phyloP scores from a whole-genome alignment of 495 filamentous ascomycete genomes.

The Penicillium verhagenii region DNA sequence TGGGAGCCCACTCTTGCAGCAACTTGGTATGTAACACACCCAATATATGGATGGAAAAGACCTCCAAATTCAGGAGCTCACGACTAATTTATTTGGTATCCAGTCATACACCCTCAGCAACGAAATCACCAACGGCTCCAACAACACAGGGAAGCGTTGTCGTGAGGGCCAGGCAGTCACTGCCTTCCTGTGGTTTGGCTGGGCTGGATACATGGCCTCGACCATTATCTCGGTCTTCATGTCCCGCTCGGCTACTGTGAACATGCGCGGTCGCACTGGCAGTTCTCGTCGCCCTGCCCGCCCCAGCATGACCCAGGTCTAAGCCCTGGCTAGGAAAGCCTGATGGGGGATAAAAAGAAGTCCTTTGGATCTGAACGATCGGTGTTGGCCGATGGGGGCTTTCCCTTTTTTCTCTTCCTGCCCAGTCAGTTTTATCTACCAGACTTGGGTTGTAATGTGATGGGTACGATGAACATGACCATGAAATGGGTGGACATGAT shows the following conservation, averaged over 20 bases:
- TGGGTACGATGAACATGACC: not conserved
- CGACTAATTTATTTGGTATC: not conserved
- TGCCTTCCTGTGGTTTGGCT: constrained; percentile 74
- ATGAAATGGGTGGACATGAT: not conserved
- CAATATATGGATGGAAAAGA: not conserved
- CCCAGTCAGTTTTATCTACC: not conserved
- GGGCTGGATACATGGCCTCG: constrained; percentile 57
- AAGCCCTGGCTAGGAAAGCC: constrained; percentile 21
- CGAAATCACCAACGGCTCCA: constrained; percentile 58
- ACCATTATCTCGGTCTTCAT: constrained; percentile 50
- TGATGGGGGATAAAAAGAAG: not conserved
- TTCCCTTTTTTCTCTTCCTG: no score
- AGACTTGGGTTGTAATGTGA: not conserved
- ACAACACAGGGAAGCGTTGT: constrained; percentile 56
- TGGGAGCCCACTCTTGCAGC: constrained; percentile 59
- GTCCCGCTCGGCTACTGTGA: constrained; percentile 34
- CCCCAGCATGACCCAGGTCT: constrained; percentile 65
- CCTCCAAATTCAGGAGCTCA: not conserved
- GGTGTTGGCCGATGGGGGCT: not conserved
- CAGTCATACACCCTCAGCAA: constrained; percentile 53
- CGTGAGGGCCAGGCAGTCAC: constrained; percentile 65
- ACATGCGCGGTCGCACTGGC: constrained; percentile 40
- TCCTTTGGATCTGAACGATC: not conserved
- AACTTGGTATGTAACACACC: constrained; percentile 51
- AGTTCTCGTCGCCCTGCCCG: constrained; percentile 40